These are phyloP conservation scores for Cinnamomum chago DNA, from an alignment of 164 flowering plant genomes.

Conservation along the genomic window DNA sequence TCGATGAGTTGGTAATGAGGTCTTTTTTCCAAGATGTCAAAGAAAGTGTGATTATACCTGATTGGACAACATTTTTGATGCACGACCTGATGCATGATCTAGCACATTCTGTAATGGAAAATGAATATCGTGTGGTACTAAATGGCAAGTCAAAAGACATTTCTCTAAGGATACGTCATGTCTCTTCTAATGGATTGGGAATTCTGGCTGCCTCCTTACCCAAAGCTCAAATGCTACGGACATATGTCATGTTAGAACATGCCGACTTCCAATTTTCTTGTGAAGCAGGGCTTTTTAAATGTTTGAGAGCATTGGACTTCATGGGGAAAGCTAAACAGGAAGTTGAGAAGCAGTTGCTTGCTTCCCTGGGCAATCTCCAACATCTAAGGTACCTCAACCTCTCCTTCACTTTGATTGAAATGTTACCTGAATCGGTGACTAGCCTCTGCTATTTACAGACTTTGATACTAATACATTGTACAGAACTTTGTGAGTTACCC, in stretches of 20 bases:
- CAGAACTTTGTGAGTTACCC: neutral
- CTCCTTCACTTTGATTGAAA: neutral
- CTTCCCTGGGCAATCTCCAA: constrained; percentile 7
- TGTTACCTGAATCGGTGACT: constrained; percentile 9
- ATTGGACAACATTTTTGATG: too few relatives aligned
- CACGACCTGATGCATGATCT: too few relatives aligned
- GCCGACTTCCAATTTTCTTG: neutral
- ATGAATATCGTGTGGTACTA: too few relatives aligned
- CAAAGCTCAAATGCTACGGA: neutral
- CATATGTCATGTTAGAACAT: neutral
- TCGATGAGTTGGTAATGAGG: too few relatives aligned
- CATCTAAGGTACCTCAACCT: constrained; percentile 15
- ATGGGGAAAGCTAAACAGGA: neutral
- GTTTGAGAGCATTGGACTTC: constrained; percentile 8
- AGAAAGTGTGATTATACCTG: too few relatives aligned
- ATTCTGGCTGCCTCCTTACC: neutral
- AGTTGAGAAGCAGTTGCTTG: neutral
- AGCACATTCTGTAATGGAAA: too few relatives aligned
- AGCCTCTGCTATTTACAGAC: constrained; percentile 3
- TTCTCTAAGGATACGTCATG: constrained; percentile 1
- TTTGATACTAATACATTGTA: neutral
- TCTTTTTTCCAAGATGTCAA: too few relatives aligned
- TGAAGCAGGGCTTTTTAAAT: neutral
- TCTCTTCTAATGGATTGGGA: neutral
- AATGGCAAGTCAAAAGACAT: neutral